Percentiles rank a stretch among this genome's conserved stretches.
Evolutionary conservation across 2,329 filamentous ascomycete genomes (phyloP).

Genomic region (Trichoderma sp.): DNA sequence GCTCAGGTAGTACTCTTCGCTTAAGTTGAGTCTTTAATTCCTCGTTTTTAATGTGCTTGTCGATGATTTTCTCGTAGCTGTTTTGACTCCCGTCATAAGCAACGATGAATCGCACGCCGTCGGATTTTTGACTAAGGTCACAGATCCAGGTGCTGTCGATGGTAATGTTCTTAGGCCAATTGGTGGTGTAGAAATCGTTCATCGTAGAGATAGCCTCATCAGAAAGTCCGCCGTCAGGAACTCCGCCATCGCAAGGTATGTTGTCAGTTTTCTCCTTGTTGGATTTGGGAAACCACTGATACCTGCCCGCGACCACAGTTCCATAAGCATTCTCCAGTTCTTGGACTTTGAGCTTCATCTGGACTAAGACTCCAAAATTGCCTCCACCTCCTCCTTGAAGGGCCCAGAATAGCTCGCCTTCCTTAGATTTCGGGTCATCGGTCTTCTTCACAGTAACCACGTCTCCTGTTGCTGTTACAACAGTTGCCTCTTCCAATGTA

Average conservation of each 20-base stretch:
- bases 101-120: neutral
- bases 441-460: constrained; percentile 25
- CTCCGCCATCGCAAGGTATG: neutral
- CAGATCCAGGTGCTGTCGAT: constrained; percentile 1
- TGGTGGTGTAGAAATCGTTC: neutral
- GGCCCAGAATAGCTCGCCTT: neutral
- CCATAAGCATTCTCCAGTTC: neutral
- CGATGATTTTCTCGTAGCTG: neutral
- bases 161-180: neutral
- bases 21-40: neutral
- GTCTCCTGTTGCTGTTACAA: constrained; percentile 35
- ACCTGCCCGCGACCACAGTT: neutral
- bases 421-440: constrained; percentile 18
- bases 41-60: neutral
- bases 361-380: neutral
- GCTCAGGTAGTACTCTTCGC: neutral
- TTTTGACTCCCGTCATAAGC: neutral
- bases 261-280: neutral
- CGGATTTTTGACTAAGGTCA: neutral
- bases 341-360: neutral
- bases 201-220: neutral
- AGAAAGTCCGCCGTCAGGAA: neutral
- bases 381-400: neutral
- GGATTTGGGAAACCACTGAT: neutral
- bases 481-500: constrained; percentile 36